phyloP scores from a whole-genome alignment of 306 rosid genomes.

The Ammopiptanthus mongolicus region DNA sequence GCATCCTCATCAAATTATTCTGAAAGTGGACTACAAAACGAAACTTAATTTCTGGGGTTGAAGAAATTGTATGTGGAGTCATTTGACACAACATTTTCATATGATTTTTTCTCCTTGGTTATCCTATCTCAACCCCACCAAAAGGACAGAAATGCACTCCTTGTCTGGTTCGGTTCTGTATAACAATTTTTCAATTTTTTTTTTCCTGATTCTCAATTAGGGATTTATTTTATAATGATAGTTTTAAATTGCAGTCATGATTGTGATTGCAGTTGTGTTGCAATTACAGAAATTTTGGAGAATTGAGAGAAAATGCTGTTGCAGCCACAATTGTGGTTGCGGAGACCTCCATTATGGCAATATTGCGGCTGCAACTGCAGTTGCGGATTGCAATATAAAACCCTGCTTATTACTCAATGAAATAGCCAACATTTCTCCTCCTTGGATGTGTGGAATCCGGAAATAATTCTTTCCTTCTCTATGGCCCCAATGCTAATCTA shows the following conservation, averaged over 20 bases:
- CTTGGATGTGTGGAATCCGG: slow-evolving; percentile 29
- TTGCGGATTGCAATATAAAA: too few relatives aligned
- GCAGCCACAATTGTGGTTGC: too few relatives aligned
- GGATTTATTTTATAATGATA: not conserved
- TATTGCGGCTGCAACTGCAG: too few relatives aligned
- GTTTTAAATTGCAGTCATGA: too few relatives aligned
- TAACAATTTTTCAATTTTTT: not conserved
- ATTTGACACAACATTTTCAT: not conserved
- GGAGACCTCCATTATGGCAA: not conserved
- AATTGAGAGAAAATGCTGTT: too few relatives aligned
- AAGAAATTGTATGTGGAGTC: not conserved
- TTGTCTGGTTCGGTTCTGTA: not conserved
- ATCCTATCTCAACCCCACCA: not conserved
- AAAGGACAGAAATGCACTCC: not conserved
- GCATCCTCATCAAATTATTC: slow-evolving; percentile 3
- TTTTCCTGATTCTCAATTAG: not conserved
- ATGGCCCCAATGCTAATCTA: not conserved
- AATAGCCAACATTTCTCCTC: not conserved
- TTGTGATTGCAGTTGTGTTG: too few relatives aligned
- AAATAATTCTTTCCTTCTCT: not conserved
- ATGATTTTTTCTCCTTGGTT: not conserved
- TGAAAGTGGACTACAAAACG: slow-evolving; percentile 8
- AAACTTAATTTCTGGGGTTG: slow-evolving; percentile 9
- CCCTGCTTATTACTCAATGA: not conserved
- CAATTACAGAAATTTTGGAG: too few relatives aligned